Evolutionary conservation across 2,329 filamentous ascomycete genomes (phyloP), one percentile per base, ranked within the genome.

Genomic region (Lasiodiplodia sp.): DNA sequence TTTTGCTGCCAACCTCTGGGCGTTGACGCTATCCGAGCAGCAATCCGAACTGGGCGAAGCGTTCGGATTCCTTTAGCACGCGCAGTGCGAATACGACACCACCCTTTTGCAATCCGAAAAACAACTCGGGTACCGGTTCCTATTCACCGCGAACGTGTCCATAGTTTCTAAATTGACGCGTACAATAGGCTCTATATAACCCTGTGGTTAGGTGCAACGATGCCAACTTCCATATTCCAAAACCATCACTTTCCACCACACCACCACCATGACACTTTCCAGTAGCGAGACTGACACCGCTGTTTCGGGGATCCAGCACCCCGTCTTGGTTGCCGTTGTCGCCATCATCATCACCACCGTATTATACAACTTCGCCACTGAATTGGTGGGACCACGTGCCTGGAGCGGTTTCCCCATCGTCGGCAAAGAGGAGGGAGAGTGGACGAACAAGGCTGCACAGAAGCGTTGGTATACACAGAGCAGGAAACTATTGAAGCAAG

Each of bases 401-500:
- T 62, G 16, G 37, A 44, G 37, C 14, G 57, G 57, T 5, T 62
- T 62, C 23, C 57, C 57, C 23, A 47, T 49, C 16, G 57, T 62
- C 16, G 57, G 57, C 21, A 62, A 47, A n/a, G 57, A 62, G 57
- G 38, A 38, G 11, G 57, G 57, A 28, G 57, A 62, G 14, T 62
- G 57, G 38, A 62, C 57, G 57, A 62, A 47, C 57, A 62, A 62
- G 23, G 6, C 14, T 1, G 57, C 57, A 14, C 21, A 25, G 25
- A 5, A 25, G 11, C 57, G 57, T 6, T 62, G 21, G 31, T 40
- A n/a, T 18, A 21, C 11, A 5, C 38, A 62, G 38, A 62, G 57
- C 57, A 28, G 23, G 57, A 23, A 62, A 16, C 14, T 28, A 18
- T 47, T 62, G 34, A 47, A 47, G 23, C 21, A 62, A 2, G 57